A percentile compares a stretch with the other conserved stretches of the same genome.
These are phyloP conservation scores for Irpex rosettiformis DNA, from an alignment of 1,284 basidiomycete species.

Conservation along the genomic window DNA sequence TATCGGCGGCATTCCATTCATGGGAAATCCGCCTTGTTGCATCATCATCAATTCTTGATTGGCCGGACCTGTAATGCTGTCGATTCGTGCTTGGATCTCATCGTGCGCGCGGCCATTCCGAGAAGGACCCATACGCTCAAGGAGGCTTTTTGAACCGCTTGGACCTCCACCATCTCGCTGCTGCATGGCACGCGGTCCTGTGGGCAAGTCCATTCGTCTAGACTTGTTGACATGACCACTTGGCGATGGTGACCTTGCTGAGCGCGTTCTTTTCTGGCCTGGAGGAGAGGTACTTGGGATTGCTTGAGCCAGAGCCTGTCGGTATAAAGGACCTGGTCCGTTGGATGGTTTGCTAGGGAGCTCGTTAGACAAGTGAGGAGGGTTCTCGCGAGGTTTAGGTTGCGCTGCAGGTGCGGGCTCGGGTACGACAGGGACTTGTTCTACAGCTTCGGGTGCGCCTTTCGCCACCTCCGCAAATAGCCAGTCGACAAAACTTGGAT, in stretches of 20 bases:
- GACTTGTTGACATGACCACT: constrained; percentile 57
- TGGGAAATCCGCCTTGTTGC: constrained; percentile 40
- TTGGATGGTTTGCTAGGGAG: constrained; percentile 32
- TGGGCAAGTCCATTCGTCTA: constrained; percentile 70
- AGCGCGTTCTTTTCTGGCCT: constrained; percentile 64
- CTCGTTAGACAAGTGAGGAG: constrained; percentile 33
- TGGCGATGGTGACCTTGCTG: constrained; percentile 74
- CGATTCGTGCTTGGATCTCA: constrained; percentile 75
- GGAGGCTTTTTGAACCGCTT: constrained; percentile 51
- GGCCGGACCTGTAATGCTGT: constrained; percentile 62
- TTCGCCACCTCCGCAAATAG: constrained; percentile 75
- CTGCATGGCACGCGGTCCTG: constrained; percentile 77
- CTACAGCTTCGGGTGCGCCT: constrained; percentile 48
- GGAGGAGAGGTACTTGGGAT: constrained; percentile 48
- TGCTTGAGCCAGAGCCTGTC: constrained; percentile 67
- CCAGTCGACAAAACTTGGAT: constrained; percentile 80
- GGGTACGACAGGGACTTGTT: constrained; percentile 33
- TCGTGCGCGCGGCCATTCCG: constrained; percentile 39
- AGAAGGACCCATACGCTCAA: constrained; percentile 65
- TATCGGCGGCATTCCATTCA: constrained; percentile 52
- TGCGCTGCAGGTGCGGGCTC: constrained; percentile 20
- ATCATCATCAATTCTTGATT: constrained; percentile 57
- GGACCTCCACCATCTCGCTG: constrained; percentile 27
- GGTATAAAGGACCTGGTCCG: constrained; percentile 42
- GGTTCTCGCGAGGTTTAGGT: constrained; percentile 20